A percentile compares a stretch with the other conserved stretches of the same genome.
These are phyloP conservation scores for Candida coquimbonensis DNA, from an alignment of 805 yeast species.

Conservation along the genomic window DNA sequence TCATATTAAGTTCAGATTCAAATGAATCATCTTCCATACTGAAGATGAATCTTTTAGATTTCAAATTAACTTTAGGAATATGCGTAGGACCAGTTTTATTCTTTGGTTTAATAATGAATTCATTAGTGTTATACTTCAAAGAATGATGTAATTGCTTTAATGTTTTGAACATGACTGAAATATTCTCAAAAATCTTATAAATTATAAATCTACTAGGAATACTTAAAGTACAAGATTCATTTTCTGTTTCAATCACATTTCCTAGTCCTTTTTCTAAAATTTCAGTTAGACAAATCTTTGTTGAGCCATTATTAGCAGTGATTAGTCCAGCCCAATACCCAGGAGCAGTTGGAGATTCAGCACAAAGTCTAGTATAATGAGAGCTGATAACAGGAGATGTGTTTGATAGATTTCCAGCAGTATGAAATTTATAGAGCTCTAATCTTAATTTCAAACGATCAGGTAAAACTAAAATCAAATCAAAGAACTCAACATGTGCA, in stretches of 20 bases:
- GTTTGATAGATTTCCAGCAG: conserved; percentile 16
- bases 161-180: conserved; percentile 61
- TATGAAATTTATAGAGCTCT: conserved; percentile 30
- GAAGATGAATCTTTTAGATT: conserved; percentile 49
- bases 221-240: conserved; percentile 40
- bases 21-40: conserved; percentile 86
- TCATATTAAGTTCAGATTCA: conserved; percentile 62
- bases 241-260: conserved; percentile 31
- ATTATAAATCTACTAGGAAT: conserved; percentile 73
- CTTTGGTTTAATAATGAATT: conserved; percentile 33
- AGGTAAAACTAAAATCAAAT: conserved; percentile 32
- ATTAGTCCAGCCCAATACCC: conserved; percentile 44
- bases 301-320: conserved; percentile 30
- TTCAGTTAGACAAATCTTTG: conserved; percentile 24
- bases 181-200: conserved; percentile 73
- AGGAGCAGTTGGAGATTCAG: conserved; percentile 43
- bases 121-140: conserved; percentile 34
- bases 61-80: conserved; percentile 53
- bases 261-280: conserved; percentile 20
- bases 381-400: conserved; percentile 21
- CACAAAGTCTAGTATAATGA: conserved; percentile 36
- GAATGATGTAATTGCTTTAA: conserved; percentile 52
- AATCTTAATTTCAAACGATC: conserved; percentile 42
- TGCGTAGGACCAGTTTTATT: conserved; percentile 30
- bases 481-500: conserved; percentile 17